Evolutionary conservation across 495 filamentous ascomycete genomes (phyloP).

Genomic region (Neurospora sp.): DNA sequence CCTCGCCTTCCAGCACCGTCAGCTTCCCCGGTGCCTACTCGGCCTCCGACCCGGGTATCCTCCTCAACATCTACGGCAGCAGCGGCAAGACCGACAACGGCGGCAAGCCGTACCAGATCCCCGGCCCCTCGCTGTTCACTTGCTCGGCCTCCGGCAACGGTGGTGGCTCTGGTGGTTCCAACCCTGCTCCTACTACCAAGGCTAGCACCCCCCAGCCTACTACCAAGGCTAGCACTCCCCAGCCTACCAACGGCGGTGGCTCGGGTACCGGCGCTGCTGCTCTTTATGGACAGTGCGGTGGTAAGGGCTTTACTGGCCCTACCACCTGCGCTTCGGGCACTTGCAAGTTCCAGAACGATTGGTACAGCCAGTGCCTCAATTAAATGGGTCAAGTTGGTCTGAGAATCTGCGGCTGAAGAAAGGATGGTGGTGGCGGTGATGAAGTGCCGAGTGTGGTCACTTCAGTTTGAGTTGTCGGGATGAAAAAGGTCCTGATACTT

Average conservation of each 20-base stretch:
- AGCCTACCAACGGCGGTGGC: background rate
- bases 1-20: conserved; percentile 28
- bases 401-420: background rate
- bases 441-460: background rate
- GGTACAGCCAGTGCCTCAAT: conserved; percentile 14
- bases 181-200: background rate
- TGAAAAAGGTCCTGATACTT: background rate
- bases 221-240: background rate
- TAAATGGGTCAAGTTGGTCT: background rate
- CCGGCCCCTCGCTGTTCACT: conserved; percentile 28
- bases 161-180: conserved; percentile 1
- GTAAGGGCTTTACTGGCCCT: conserved; percentile 16
- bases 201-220: background rate
- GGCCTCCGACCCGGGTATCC: conserved; percentile 35
- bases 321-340: conserved; percentile 15
- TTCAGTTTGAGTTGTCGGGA: background rate
- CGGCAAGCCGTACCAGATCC: conserved; percentile 31
- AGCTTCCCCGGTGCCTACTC: conserved; percentile 41
- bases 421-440: background rate
- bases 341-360: conserved; percentile 19
- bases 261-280: conserved; percentile 1
- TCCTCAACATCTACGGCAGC: conserved; percentile 33
- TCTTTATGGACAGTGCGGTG: conserved; percentile 21
- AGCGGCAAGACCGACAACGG: conserved; percentile 23
- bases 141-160: conserved; percentile 17